Evolutionary conservation across 106 monocot species (phyloP), one percentile per base, ranked within the genome.

Genomic region (Hemerocallis citrina): DNA sequence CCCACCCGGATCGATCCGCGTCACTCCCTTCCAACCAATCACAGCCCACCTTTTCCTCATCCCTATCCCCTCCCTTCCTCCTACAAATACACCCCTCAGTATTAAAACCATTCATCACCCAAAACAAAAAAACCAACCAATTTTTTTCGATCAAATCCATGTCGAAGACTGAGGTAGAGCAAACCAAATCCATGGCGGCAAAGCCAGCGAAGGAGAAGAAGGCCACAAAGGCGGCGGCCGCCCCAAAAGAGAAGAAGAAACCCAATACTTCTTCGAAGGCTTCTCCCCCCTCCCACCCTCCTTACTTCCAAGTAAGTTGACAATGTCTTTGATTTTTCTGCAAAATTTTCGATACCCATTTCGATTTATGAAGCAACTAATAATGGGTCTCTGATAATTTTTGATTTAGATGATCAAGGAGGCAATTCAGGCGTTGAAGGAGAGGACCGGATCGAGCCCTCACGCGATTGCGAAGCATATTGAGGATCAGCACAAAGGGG

Each of bases 381-480:
- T 37, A 17, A 14, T 29, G 17, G 13, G 30, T 31, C 1, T 38
- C 8, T 71, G 22, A 7, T 23, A 22, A 17, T 35, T 3, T n/a
- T 17, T 7, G 46, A 50, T 4, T 57, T 12, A 85, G 85, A 85
- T 85, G 85, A 74, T 85, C 55, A 74, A 77, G 31, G 85, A 85
- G 41, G 85, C 80, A 21, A 74, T 87, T 33, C 12, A 45, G 46
- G 79, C 62, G 6, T 66, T 87, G 13, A 55, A 75, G 57, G 86
- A 82, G 68, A 87, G 55, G 65, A 73, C 61, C 34, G 82, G 82
- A 2, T 82, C 78, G 30, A 87, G 82, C 61, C 38, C 75, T 5
- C 47, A 75, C 36, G 82, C 86, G 19, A 87, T 87, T 12, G 81
- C 78, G 33, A 87, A 82, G 68, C 52, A 72, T 44, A 73, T 82